Evolutionary conservation across 352 stramenopile genomes (phyloP).

Genomic region (Globisporangium acanthophoron): DNA sequence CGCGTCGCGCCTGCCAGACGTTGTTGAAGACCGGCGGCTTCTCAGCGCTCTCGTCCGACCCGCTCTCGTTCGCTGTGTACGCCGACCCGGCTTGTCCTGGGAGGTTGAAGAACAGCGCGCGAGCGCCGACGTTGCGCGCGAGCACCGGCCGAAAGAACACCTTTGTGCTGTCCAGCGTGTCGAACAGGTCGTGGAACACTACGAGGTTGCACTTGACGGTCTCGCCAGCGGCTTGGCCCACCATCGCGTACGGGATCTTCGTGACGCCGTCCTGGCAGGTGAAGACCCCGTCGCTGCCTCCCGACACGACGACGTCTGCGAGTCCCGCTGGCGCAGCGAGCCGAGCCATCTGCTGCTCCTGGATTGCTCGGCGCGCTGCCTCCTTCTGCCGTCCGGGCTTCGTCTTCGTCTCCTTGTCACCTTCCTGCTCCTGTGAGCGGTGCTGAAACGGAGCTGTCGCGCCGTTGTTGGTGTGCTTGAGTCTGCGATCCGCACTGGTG

Average conservation of each 20-base stretch:
- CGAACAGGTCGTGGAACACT: slow-evolving; percentile 92
- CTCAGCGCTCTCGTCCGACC: too few relatives aligned
- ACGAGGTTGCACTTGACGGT: slow-evolving; percentile 84
- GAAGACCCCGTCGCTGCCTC: slow-evolving; percentile 38
- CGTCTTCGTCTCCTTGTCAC: neutral
- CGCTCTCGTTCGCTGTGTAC: slow-evolving; percentile 32
- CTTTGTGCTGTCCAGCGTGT: slow-evolving; percentile 86
- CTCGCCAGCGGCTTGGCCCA: slow-evolving; percentile 56
- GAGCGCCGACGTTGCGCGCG: slow-evolving; percentile 67
- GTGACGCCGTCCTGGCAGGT: slow-evolving; percentile 73
- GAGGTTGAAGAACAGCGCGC: slow-evolving; percentile 89
- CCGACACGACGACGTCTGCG: slow-evolving; percentile 18
- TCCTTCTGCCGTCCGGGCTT: slow-evolving; percentile 14
- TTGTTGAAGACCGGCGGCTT: slow-evolving; percentile 67
- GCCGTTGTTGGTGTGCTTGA: neutral
- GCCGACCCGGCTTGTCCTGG: slow-evolving; percentile 81
- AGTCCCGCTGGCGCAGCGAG: slow-evolving; percentile 44
- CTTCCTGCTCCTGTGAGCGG: neutral
- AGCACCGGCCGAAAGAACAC: slow-evolving; percentile 86
- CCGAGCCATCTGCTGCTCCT: slow-evolving; percentile 73
- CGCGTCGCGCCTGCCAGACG: slow-evolving; percentile 64
- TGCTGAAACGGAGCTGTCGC: neutral
- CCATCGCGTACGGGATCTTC: slow-evolving; percentile 75
- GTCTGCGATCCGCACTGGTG: neutral
- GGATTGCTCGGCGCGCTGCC: slow-evolving; percentile 41